These are phyloP conservation scores for Agrostemma githago DNA, from an alignment of 148 eudicot species.

Conservation along the genomic window DNA sequence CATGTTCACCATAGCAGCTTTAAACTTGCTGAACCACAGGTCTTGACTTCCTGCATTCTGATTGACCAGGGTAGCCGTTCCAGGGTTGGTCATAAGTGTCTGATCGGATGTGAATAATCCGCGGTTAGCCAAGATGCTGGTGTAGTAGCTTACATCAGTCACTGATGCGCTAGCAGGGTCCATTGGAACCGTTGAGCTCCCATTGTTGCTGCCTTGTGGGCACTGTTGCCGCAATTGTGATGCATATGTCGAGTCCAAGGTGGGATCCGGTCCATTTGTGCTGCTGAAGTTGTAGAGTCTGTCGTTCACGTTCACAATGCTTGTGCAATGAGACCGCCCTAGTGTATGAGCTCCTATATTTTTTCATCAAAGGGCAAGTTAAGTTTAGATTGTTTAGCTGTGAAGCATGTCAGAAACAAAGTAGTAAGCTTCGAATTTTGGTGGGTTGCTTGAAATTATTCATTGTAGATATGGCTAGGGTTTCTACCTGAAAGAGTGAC, in stretches of 20 bases:
- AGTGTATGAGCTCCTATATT: conserved; percentile 25
- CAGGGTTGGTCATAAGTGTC: conserved; percentile 30
- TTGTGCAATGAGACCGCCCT: conserved; percentile 23
- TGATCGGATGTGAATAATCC: conserved; percentile 31
- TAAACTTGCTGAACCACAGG: conserved; percentile 41
- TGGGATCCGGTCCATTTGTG: conserved; percentile 36
- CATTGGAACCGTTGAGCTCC: conserved; percentile 32
- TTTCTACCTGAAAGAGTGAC: conserved; percentile 6
- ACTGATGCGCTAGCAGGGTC: conserved; percentile 14
- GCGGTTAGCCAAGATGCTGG: conserved; percentile 1
- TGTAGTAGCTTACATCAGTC: conserved; percentile 22
- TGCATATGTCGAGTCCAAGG: conserved; percentile 38
- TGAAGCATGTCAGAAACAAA: too few relatives aligned
- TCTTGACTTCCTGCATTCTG: conserved; percentile 30
- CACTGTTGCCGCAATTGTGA: conserved; percentile 40
- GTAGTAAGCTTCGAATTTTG: too few relatives aligned
- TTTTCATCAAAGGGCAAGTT: neutral
- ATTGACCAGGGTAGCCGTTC: conserved; percentile 32
- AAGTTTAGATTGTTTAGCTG: neutral
- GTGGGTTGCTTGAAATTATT: too few relatives aligned
- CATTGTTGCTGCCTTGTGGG: conserved; percentile 36
- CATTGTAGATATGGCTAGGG: neutral
- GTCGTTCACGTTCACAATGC: neutral
- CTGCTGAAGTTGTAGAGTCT: conserved; percentile 24
- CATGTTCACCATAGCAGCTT: conserved; percentile 59